Conservation (phyloP, 148 eudicot genomes). For the Heliosperma pusillum region DNA sequence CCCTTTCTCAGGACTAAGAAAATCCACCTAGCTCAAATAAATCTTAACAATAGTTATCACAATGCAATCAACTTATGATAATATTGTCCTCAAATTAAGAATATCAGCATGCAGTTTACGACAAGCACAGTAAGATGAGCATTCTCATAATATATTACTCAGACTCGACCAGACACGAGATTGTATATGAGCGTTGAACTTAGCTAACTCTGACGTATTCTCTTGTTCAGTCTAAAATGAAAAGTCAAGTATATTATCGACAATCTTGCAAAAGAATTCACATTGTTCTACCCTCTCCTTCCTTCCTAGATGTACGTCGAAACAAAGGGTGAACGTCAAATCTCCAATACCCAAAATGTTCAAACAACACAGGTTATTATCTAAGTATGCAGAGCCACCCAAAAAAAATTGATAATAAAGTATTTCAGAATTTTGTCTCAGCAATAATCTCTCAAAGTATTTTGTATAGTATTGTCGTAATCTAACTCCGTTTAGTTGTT, state of each 20-base stretch:
- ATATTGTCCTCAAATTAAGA: background rate
- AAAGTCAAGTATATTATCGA: background rate
- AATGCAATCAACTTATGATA: background rate
- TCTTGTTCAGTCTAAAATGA: background rate
- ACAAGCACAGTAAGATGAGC: background rate
- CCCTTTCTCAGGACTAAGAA: background rate
- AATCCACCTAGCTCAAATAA: background rate
- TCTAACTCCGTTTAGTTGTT: background rate
- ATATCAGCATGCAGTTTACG: background rate
- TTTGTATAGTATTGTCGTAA: background rate
- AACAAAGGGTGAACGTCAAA: background rate
- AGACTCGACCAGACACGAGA: background rate
- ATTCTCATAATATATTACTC: background rate
- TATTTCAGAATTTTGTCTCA: background rate
- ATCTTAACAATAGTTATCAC: background rate
- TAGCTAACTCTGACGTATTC: background rate
- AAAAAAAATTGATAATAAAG: too few relatives aligned
- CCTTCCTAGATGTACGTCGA: too few relatives aligned
- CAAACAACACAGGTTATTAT: background rate
- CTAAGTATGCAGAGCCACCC: background rate
- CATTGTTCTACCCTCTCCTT: too few relatives aligned
- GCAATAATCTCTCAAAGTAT: background rate
- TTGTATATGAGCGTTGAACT: background rate
- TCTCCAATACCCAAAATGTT: background rate
- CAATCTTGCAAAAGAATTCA: too few relatives aligned